Base-by-base conservation (phyloP, 1,284 basidiomycete species). In the Uromyces viciae-fabae region DNA sequence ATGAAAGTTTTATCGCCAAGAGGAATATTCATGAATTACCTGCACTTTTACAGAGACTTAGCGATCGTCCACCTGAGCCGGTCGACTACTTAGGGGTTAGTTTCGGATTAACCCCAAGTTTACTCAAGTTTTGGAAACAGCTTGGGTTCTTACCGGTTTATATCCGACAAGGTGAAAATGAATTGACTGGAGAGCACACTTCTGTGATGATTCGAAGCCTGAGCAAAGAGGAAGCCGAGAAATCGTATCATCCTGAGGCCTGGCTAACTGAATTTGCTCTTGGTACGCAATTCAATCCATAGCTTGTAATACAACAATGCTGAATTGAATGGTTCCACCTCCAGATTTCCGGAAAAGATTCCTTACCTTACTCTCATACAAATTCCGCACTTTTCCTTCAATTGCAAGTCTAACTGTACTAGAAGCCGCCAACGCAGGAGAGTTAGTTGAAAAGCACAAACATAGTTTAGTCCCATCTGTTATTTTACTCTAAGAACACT, bases 51-150 rank as follows among this genome's bases (percentile, higher is more conserved):
- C 94, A 96, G 85, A 91, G 94, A 2, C 89, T 99, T 8, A 91
- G 92, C 0, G 95, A 98, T 86, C 90, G 92, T 52, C 92, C 92
- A 86, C 96, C 97, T 0, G 95, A 98, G 85, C 89, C 88, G 62
- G 88, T 99, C 43, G 96, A 99, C 86, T 99, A 97, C 86, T 88
- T 99, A 7, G 96, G 97, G 64, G 96, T 98, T 0, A 96, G 94
- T 38, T 99, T 97, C 85, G 97, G 97, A 14, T 88, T 99, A 69
- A 98, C 96, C 0, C 90, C 93, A 2, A 91, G 91, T 83, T 89
- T 99, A 0, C 89, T 99, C 75, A 89, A 93, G 89, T 99, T 99
- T 88, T 99, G 97, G 97, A 98, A 98, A 87, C 90, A 93, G 52
- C 91, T 91, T 0, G 94, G 94, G 19, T 99, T 93, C 86, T 89